Evolutionary conservation across 2,329 filamentous ascomycete genomes (phyloP).

Genomic region (Fusarium nanum): DNA sequence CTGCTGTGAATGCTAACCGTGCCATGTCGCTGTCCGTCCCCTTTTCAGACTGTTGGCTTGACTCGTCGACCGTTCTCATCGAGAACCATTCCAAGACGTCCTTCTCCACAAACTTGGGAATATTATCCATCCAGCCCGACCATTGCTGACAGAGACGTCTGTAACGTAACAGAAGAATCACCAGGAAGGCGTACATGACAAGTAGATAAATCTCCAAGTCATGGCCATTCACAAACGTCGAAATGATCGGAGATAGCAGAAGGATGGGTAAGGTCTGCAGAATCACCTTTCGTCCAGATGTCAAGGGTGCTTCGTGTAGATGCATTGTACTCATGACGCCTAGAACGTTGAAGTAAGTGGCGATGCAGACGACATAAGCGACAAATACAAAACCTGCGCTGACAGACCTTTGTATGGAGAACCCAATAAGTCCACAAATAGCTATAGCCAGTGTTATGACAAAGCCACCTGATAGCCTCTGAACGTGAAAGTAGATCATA

Average conservation of each 20-base stretch:
- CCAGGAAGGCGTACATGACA: slow-evolving; percentile 30
- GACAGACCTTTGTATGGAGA: slow-evolving; percentile 23
- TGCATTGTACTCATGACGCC: slow-evolving; percentile 39
- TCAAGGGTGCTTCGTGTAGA: slow-evolving; percentile 22
- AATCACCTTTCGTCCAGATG: slow-evolving; percentile 23
- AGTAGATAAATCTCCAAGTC: slow-evolving; percentile 32
- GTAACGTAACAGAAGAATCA: slow-evolving; percentile 17
- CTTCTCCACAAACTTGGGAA: slow-evolving; percentile 25
- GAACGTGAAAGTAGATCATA: slow-evolving; percentile 38
- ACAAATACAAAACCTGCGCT: slow-evolving; percentile 29
- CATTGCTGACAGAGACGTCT: slow-evolving; percentile 31
- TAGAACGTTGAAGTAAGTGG: slow-evolving; percentile 35
- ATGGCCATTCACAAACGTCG: slow-evolving; percentile 30
- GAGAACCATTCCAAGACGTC: slow-evolving; percentile 33
- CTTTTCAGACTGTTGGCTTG: neutral
- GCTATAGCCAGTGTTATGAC: slow-evolving; percentile 17
- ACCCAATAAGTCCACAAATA: slow-evolving; percentile 22
- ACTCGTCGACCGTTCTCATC: neutral
- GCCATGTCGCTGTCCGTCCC: neutral
- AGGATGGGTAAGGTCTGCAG: slow-evolving; percentile 29
- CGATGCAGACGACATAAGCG: slow-evolving; percentile 26
- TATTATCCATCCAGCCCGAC: slow-evolving; percentile 35
- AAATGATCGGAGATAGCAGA: slow-evolving; percentile 28
- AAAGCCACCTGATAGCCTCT: slow-evolving; percentile 33
- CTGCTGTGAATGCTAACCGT: neutral